Base-by-base conservation (phyloP, 768 basidiomycete genomes). In the Austroboletus festivus region DNA sequence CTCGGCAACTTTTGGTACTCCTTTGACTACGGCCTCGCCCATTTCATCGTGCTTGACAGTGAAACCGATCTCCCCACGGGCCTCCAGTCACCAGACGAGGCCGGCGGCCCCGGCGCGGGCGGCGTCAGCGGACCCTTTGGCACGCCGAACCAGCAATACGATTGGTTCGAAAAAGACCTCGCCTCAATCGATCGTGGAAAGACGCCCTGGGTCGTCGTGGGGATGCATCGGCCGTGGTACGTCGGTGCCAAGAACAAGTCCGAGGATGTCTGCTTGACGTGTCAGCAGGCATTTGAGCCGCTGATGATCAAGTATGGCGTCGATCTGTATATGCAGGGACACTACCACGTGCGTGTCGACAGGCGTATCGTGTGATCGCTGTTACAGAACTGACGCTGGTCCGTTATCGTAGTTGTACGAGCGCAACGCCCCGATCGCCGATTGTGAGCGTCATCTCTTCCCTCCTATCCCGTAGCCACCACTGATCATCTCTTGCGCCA, bases 281-380 rank as follows among this genome's bases (percentile, higher is more conserved):
- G 62, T 37, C 62, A 60, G 26, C 30, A 62, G 20, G 63, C 63
- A 10, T 64, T 64, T 34, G 63, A 64, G 38, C 63, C 62, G 21
- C 23, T 64, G 52, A 62, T 64, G 53, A n/a, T 65, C 39, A 64
- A 63, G 52, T 64, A 64, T n/a, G 63, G 55, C 28, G 60, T 64
- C 21, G 60, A 62, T 26, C 48, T 60, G 16, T 65, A 64, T 44
- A 57, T 64, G 62, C 60, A 65, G 23, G 62, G 63, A 35, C 62
- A 64, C 19, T 9, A 57, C 7, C 62, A 63, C 31, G 59, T 64
- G 38, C 31, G 31, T 15, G 31, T 28, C 11, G n/a, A n/a, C n/a
- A n/a, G n/a, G n/a, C n/a, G n/a, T n/a, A n/a, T n/a, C 28, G 28
- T 28, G 5, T 12, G 28, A 28, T 28, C 28, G 5, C 28, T 28